phyloP scores from a whole-genome alignment of 2,329 filamentous ascomycete species.

The Paraphaeosphaeria minitans region DNA sequence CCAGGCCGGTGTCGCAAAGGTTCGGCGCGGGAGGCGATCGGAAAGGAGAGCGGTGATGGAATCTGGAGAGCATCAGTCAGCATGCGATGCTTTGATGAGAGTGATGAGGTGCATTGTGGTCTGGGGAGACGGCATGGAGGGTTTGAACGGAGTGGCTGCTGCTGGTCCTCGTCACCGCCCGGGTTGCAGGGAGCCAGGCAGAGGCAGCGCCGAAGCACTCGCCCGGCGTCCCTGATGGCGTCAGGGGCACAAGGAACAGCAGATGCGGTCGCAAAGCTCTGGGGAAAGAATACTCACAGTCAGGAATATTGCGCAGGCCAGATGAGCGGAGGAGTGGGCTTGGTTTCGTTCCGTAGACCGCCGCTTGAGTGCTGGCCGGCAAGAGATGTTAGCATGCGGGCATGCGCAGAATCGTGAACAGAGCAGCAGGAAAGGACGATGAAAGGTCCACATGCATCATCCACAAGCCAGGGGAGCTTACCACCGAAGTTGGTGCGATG shows the following conservation, averaged over 20 bases:
- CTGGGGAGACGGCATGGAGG: constrained; percentile 22
- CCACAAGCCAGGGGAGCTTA: constrained; percentile 6
- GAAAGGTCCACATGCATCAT: constrained; percentile 14
- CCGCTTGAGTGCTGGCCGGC: constrained; percentile 39
- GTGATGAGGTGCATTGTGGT: constrained; percentile 23
- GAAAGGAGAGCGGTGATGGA: constrained; percentile 30
- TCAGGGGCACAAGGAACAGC: constrained; percentile 19
- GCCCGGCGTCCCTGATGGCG: constrained; percentile 18
- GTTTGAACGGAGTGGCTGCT: constrained; percentile 27
- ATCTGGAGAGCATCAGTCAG: constrained; percentile 32
- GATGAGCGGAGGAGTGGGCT: constrained; percentile 32
- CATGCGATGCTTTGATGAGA: constrained; percentile 25
- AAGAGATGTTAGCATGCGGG: constrained; percentile 34
- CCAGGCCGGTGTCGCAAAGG: constrained; percentile 49
- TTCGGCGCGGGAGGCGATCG: constrained; percentile 38
- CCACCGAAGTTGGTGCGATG: constrained; percentile 5
- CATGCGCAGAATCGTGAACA: constrained; percentile 26
- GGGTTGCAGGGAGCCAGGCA: constrained; percentile 36
- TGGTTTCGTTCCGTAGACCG: constrained; percentile 45
- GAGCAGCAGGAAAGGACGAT: constrained; percentile 19
- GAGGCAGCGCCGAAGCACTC: constrained; percentile 29
- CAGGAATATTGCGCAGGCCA: constrained; percentile 29
- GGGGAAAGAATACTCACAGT: constrained; percentile 42
- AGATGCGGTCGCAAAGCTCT: constrained; percentile 38
- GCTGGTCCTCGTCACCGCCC: constrained; percentile 37